Conservation (phyloP, 2,329 filamentous ascomycete genomes). For the Bipolaris zeicola region DNA sequence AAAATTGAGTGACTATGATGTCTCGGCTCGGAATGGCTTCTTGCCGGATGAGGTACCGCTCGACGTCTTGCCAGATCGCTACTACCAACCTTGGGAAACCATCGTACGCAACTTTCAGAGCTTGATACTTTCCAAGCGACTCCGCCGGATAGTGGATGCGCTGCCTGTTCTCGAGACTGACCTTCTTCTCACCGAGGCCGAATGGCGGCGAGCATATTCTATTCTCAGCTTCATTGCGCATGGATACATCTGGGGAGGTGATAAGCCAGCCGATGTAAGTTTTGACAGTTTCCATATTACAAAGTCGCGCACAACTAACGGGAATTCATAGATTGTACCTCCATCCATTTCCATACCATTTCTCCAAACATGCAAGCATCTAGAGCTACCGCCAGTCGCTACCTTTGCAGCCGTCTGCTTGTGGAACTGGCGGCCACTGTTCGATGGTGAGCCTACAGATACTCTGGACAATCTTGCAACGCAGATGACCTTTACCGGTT, state of each 20-base stretch:
- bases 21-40: constrained; percentile 82
- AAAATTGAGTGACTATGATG: constrained; percentile 74
- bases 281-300: constrained; percentile 1
- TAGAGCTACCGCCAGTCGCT: constrained; percentile 89
- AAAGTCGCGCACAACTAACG: constrained; percentile 22
- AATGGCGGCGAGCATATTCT: constrained; percentile 89
- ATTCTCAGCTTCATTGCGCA: constrained; percentile 81
- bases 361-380: constrained; percentile 72
- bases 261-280: constrained; percentile 71
- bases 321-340: constrained; percentile 65
- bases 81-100: constrained; percentile 95
- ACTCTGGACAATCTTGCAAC: constrained; percentile 86
- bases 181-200: constrained; percentile 78
- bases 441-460: constrained; percentile 79
- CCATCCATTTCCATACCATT: constrained; percentile 83
- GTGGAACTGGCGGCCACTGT: constrained; percentile 97
- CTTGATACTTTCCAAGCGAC: constrained; percentile 80
- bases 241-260: constrained; percentile 87
- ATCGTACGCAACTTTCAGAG: constrained; percentile 84
- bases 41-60: constrained; percentile 82
- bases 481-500: constrained; percentile 89
- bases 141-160: constrained; percentile 78
- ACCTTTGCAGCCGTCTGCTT: constrained; percentile 91
- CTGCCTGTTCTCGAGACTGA: constrained; percentile 84
- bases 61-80: constrained; percentile 79